phyloP scores from a whole-genome alignment of 352 stramenopile genomes.

The Globisporangium yorkense region DNA sequence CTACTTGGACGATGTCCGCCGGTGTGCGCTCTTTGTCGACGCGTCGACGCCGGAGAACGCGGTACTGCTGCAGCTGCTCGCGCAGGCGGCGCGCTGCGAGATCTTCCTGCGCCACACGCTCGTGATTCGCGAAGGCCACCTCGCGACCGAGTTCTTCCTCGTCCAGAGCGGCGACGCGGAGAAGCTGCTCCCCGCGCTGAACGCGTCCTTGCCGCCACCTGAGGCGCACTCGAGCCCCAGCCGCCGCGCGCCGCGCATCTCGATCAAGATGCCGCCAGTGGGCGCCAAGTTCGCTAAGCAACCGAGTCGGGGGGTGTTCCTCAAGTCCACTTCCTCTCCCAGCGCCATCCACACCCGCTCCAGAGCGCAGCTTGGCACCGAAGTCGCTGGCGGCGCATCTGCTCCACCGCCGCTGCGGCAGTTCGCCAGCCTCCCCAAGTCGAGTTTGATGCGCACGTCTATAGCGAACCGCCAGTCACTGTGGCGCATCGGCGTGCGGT shows the following conservation, averaged over 20 bases:
- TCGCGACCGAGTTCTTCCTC: slow-evolving; percentile 67
- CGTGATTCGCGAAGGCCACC: slow-evolving; percentile 44
- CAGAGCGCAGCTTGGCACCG: too few relatives aligned
- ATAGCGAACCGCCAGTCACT: neutral
- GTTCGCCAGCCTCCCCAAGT: neutral
- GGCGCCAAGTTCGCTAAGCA: slow-evolving; percentile 1
- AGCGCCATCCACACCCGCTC: neutral
- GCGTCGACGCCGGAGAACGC: neutral
- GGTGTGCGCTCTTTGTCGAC: slow-evolving; percentile 26
- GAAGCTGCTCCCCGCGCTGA: slow-evolving; percentile 33
- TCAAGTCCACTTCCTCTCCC: neutral
- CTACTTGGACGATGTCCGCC: slow-evolving; percentile 28
- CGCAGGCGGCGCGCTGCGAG: slow-evolving; percentile 31
- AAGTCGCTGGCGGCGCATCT: neutral
- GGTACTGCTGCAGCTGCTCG: slow-evolving; percentile 26
- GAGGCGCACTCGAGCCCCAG: neutral
- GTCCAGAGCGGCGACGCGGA: slow-evolving; percentile 58
- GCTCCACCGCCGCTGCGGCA: neutral
- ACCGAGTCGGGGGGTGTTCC: slow-evolving; percentile 1
- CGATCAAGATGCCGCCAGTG: neutral
- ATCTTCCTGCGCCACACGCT: slow-evolving; percentile 57
- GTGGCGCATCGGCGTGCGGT: slow-evolving; percentile 4
- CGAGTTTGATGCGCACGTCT: neutral
- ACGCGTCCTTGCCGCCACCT: neutral
- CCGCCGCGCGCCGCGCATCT: neutral